These are phyloP conservation scores for Coniella vitis DNA, from an alignment of 2,329 filamentous ascomycete genomes.

Conservation along the genomic window DNA sequence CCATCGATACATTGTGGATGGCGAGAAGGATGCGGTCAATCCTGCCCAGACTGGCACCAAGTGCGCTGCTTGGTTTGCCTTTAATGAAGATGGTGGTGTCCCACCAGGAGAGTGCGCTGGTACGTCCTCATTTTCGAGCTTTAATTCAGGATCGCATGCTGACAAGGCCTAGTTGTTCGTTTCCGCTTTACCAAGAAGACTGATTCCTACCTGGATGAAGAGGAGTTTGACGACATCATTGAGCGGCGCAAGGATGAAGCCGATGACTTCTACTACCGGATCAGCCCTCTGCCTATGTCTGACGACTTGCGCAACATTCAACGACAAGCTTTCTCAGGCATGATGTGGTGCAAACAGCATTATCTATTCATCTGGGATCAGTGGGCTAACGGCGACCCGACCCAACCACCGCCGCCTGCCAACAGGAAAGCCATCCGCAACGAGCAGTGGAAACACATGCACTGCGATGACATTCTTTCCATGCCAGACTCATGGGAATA, in stretches of 20 bases:
- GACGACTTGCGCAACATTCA: conserved; percentile 94
- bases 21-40: conserved; percentile 75
- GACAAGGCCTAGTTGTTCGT: conserved; percentile 59
- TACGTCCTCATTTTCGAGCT: conserved; percentile 47
- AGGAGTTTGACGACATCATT: conserved; percentile 83
- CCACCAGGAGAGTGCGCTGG: conserved; percentile 86
- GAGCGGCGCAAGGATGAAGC: conserved; percentile 83
- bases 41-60: conserved; percentile 78
- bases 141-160: background rate
- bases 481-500: conserved; percentile 99
- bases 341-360: conserved; percentile 98
- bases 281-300: conserved; percentile 88
- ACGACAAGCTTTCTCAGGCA: conserved; percentile 86
- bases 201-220: conserved; percentile 80
- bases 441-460: conserved; percentile 85
- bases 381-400: conserved; percentile 91
- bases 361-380: conserved; percentile 98
- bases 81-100: conserved; percentile 84
- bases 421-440: conserved; percentile 78
- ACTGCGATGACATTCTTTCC: conserved; percentile 89
- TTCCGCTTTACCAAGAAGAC: conserved; percentile 76
- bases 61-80: conserved; percentile 83
- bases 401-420: conserved; percentile 77
- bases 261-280: conserved; percentile 90
- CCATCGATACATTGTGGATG: conserved; percentile 78